Evolutionary conservation across 371 early-diverging fungal genomes (phyloP).

Genomic region (Mortierella polycephala): DNA sequence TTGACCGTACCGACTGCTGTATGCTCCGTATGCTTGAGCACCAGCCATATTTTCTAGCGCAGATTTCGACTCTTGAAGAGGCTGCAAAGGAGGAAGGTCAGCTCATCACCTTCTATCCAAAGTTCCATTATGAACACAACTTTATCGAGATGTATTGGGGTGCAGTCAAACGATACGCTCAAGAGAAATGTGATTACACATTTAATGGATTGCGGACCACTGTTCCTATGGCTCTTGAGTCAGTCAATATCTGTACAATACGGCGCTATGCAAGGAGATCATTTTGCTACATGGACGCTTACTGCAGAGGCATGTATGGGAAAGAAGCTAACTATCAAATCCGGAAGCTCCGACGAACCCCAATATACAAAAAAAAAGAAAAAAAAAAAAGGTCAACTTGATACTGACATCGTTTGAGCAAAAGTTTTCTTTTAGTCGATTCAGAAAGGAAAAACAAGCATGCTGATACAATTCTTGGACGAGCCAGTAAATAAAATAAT

Average conservation of each 20-base stretch:
- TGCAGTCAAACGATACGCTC: constrained; percentile 6
- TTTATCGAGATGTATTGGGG: constrained; percentile 13
- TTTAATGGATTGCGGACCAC: constrained; percentile 1
- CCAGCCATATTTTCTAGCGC: constrained; percentile 8
- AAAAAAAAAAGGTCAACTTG: not conserved
- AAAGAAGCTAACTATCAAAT: constrained; percentile 5
- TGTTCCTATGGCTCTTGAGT: constrained; percentile 1
- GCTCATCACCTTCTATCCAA: constrained; percentile 12
- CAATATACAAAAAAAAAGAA: too few species aligned
- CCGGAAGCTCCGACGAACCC: too few species aligned
- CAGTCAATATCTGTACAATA: not conserved
- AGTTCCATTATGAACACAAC: constrained; percentile 11
- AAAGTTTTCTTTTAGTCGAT: too few species aligned
- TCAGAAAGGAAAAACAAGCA: too few species aligned
- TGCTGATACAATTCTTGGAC: too few species aligned
- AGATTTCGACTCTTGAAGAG: constrained; percentile 7
- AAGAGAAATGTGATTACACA: constrained; percentile 4
- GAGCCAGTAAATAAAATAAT: too few species aligned
- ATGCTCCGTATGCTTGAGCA: constrained; percentile 6
- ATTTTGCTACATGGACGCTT: constrained; percentile 18
- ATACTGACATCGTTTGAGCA: too few species aligned
- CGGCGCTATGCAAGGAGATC: constrained; percentile 7
- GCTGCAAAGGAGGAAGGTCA: constrained; percentile 12
- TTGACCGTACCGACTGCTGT: constrained; percentile 3
- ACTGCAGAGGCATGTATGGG: constrained; percentile 2